Conservation (phyloP, 345 rosid species). For the Lepidium didymum region DNA sequence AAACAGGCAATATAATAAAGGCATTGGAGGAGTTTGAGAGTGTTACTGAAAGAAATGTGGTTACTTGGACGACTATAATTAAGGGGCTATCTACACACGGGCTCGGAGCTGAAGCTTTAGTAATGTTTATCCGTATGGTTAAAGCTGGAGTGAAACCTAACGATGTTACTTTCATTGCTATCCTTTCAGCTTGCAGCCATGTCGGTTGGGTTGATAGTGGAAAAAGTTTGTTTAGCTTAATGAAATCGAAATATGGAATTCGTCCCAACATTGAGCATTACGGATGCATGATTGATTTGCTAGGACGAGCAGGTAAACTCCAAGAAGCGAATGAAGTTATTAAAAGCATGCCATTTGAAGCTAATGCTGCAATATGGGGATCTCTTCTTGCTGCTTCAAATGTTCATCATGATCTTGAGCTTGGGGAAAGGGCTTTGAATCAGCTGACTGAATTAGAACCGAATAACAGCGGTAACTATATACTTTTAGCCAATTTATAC, state of each 20-base stretch:
- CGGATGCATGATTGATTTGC: constrained; percentile 68
- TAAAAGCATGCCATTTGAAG: constrained; percentile 52
- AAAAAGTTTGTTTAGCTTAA: constrained; percentile 32
- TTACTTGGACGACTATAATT: constrained; percentile 71
- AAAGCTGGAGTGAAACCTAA: constrained; percentile 42
- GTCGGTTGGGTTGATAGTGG: constrained; percentile 56
- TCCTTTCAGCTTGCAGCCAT: constrained; percentile 75
- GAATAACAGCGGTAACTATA: constrained; percentile 68
- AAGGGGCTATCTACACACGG: constrained; percentile 66
- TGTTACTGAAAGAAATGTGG: constrained; percentile 36
- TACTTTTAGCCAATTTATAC: constrained; percentile 51
- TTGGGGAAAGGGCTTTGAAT: constrained; percentile 53
- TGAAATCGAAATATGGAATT: constrained; percentile 38
- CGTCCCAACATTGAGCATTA: constrained; percentile 59
- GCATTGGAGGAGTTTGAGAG: constrained; percentile 50
- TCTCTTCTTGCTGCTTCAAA: constrained; percentile 68
- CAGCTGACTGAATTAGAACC: constrained; percentile 59
- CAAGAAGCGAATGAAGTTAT: constrained; percentile 46
- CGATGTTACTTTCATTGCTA: constrained; percentile 59
- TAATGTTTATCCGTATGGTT: constrained; percentile 60
- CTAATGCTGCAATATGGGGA: constrained; percentile 75
- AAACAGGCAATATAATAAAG: constrained; percentile 52
- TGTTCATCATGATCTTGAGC: constrained; percentile 45
- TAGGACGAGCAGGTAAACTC: constrained; percentile 60
- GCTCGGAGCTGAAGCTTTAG: constrained; percentile 54